These are phyloP conservation scores for Vigna unguiculata DNA, from an alignment of 306 rosid genomes.

Conservation along the genomic window DNA sequence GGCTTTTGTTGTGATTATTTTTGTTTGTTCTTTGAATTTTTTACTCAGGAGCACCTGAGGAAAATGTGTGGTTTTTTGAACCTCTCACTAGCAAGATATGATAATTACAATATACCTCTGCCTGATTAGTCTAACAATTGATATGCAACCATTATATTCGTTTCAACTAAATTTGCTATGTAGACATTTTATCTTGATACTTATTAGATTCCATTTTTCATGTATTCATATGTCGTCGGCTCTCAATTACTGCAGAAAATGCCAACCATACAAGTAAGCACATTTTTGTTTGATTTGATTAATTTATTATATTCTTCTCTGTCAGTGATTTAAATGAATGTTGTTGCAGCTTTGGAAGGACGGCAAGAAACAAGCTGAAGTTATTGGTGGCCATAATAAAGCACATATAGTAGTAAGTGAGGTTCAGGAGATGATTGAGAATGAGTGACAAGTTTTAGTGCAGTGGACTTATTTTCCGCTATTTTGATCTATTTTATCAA, in stretches of 20 bases:
- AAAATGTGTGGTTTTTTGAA: slow-evolving; percentile 9
- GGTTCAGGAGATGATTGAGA: slow-evolving; percentile 76
- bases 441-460: slow-evolving; percentile 46
- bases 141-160: slow-evolving; percentile 30
- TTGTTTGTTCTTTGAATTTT: not conserved
- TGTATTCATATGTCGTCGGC: slow-evolving; percentile 46
- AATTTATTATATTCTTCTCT: slow-evolving; percentile 20
- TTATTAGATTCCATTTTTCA: slow-evolving; percentile 27
- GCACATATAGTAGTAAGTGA: slow-evolving; percentile 72
- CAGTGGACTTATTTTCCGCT: not conserved
- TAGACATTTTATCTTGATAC: slow-evolving; percentile 16
- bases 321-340: slow-evolving; percentile 2
- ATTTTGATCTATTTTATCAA: not conserved
- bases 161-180: slow-evolving; percentile 38
- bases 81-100: not conserved
- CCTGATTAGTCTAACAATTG: not conserved
- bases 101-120: slow-evolving; percentile 10
- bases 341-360: slow-evolving; percentile 83
- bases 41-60: not conserved
- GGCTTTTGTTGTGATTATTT: slow-evolving; percentile 14
- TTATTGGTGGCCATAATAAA: slow-evolving; percentile 83
- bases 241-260: slow-evolving; percentile 70
- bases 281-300: slow-evolving; percentile 28
- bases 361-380: slow-evolving; percentile 76
- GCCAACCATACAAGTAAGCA: slow-evolving; percentile 92